Evolutionary conservation across 2,329 filamentous ascomycete genomes (phyloP).

Genomic region (Hortaea werneckii): DNA sequence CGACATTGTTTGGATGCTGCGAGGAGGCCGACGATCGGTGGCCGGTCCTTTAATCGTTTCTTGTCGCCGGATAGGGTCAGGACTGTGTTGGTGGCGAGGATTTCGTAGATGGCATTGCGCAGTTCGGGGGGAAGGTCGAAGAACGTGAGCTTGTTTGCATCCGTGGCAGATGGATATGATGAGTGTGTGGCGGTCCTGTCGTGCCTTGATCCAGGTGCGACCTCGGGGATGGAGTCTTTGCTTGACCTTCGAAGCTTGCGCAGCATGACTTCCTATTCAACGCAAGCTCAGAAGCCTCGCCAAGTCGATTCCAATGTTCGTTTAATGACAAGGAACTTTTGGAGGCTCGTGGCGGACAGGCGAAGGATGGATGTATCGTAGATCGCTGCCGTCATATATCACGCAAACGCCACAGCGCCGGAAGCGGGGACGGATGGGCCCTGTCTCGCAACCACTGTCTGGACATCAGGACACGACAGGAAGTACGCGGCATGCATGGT

Average conservation of each 20-base stretch:
- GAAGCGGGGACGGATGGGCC: too few species aligned
- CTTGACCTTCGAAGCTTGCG: slow-evolving; percentile 12
- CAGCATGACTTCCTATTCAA: too few species aligned
- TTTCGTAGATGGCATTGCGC: slow-evolving; percentile 20
- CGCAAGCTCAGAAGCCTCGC: too few species aligned
- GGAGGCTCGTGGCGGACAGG: too few species aligned
- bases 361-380: too few species aligned
- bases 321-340: too few species aligned
- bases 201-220: neutral
- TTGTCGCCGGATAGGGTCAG: slow-evolving; percentile 8
- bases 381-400: too few species aligned
- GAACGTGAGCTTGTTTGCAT: slow-evolving; percentile 12
- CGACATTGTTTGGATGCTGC: slow-evolving; percentile 14
- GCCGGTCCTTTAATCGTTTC: slow-evolving; percentile 1
- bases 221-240: slow-evolving; percentile 5
- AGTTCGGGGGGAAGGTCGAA: slow-evolving; percentile 22
- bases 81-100: slow-evolving; percentile 7
- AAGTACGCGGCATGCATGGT: too few species aligned
- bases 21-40: slow-evolving; percentile 15
- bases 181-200: slow-evolving; percentile 3
- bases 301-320: too few species aligned
- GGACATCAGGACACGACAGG: too few species aligned
- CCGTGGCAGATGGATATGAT: slow-evolving; percentile 1
- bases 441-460: too few species aligned
- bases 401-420: too few species aligned